Base-by-base conservation (phyloP, 441 rosid genomes). In the Mallotus repandus region DNA sequence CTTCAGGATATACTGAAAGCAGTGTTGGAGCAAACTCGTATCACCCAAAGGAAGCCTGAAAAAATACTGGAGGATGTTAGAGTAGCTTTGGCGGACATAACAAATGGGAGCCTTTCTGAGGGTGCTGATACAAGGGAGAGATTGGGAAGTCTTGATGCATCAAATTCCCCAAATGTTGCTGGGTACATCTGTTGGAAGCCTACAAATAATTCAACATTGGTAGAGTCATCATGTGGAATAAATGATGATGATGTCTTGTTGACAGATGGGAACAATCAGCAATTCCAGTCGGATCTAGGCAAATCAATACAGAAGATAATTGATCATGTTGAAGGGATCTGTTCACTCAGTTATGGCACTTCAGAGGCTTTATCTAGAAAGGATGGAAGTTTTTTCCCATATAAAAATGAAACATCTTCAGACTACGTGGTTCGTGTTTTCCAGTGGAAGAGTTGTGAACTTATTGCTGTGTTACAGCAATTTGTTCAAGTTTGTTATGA, bases 381-480 rank as follows among this genome's bases (percentile, higher is more conserved):
- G 69, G 86, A 84, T 59, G 86, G 76, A 69, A 84, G 63, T 71
- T 59, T 72, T 54, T 77, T 64, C 1, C 68, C 85, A 29, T 62
- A 75, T 46, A 79, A 83, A 79, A 82, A 62, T 46, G 90, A 82
- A 75, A 69, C 80, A 65, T 81, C 86, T 61, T 79, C 87, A 49
- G 94, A 85, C 46, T 91, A 88, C 81, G 77, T 78, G 54, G 87
- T 87, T 78, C 93, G 86, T 15, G 90, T 89, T 73, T 84, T 93
- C 83, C 97, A 93, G 75, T 88, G 97, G 97, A 87, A 88, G 78
- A 85, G 81, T 60, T 85, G 93, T 59, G 99, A 95, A 80, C 83
- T 95, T 18, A 69, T 81, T 43, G 76, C 70, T 66, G 80, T 86
- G 56, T 63, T 89, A 63, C 89, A 80, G 79, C 79, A 80, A n/a